phyloP scores from a whole-genome alignment of 2,329 filamentous ascomycete genomes.

The Penicillium sp. region DNA sequence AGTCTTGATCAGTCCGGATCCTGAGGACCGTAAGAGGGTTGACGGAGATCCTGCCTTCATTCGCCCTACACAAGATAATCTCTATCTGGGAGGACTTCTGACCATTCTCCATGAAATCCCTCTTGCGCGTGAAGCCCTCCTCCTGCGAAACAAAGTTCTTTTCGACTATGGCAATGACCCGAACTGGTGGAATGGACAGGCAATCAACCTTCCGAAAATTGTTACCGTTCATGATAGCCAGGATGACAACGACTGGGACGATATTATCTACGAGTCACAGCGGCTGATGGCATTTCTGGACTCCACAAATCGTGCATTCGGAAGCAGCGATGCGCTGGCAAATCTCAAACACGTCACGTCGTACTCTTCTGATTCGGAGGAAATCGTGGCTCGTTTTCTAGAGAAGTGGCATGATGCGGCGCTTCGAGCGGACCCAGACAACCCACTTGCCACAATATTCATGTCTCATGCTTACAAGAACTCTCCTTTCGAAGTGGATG shows the following conservation, averaged over 20 bases:
- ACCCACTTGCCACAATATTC: slow-evolving; percentile 46
- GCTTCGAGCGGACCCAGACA: slow-evolving; percentile 40
- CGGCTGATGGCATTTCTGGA: slow-evolving; percentile 62
- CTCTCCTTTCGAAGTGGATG: slow-evolving; percentile 23
- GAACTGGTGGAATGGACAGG: slow-evolving; percentile 62
- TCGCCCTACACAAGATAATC: slow-evolving; percentile 52
- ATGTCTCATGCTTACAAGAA: slow-evolving; percentile 46
- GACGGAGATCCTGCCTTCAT: slow-evolving; percentile 56
- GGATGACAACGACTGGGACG: slow-evolving; percentile 38
- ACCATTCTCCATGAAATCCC: slow-evolving; percentile 64
- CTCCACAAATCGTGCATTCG: slow-evolving; percentile 57
- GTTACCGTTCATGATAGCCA: slow-evolving; percentile 44
- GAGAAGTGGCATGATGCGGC: slow-evolving; percentile 50
- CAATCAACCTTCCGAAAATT: slow-evolving; percentile 50
- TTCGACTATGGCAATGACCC: slow-evolving; percentile 55
- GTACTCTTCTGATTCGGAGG: slow-evolving; percentile 35
- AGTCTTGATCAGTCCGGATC: slow-evolving; percentile 54
- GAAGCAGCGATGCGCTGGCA: slow-evolving; percentile 53
- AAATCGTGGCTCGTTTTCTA: slow-evolving; percentile 46
- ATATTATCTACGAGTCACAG: slow-evolving; percentile 58
- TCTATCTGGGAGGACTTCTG: slow-evolving; percentile 57
- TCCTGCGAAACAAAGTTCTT: slow-evolving; percentile 47
- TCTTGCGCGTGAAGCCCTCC: slow-evolving; percentile 55
- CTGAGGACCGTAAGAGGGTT: slow-evolving; percentile 49
- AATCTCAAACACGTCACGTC: slow-evolving; percentile 39